Conservation (phyloP, 108 stramenopile genomes). For the Cyclostephanos invisitatus region DNA sequence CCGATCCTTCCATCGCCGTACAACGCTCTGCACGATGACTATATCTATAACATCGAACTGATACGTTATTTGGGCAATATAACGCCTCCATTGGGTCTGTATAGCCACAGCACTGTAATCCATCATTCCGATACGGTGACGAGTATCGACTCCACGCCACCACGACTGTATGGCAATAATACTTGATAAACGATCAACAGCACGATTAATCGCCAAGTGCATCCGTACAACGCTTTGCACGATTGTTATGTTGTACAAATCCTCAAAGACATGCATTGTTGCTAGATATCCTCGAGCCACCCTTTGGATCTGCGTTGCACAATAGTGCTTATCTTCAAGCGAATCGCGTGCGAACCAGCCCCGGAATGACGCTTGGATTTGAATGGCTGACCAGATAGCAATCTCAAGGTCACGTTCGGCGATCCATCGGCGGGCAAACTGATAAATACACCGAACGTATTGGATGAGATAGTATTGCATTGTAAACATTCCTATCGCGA, state of each 20-base stretch:
- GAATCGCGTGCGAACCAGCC: constrained; percentile 68
- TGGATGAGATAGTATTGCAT: too few species aligned
- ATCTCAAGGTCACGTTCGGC: constrained; percentile 61
- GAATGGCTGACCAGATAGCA: constrained; percentile 52
- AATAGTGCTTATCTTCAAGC: constrained; percentile 53
- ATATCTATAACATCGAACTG: constrained; percentile 65
- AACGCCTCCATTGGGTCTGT: constrained; percentile 60
- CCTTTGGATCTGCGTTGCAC: constrained; percentile 72
- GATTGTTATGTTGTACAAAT: constrained; percentile 61
- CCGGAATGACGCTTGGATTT: constrained; percentile 68
- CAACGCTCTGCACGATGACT: constrained; percentile 69
- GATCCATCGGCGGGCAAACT: constrained; percentile 75
- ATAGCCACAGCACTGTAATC: constrained; percentile 53
- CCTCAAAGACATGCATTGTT: constrained; percentile 61
- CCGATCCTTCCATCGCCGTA: constrained; percentile 26
- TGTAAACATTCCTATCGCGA: not conserved
- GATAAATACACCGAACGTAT: not conserved
- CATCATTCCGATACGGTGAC: constrained; percentile 27
- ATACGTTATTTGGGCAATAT: constrained; percentile 50
- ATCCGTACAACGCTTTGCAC: constrained; percentile 66
- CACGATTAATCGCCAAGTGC: constrained; percentile 44
- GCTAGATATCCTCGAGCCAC: constrained; percentile 70
- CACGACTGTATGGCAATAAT: constrained; percentile 52
- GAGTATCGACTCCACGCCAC: constrained; percentile 52
- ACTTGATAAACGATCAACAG: constrained; percentile 43